A percentile compares a stretch with the other conserved stretches of the same genome.
These are phyloP conservation scores for Oryza nivara DNA, from an alignment of 176 grass and related monocot genomes.

Conservation along the genomic window DNA sequence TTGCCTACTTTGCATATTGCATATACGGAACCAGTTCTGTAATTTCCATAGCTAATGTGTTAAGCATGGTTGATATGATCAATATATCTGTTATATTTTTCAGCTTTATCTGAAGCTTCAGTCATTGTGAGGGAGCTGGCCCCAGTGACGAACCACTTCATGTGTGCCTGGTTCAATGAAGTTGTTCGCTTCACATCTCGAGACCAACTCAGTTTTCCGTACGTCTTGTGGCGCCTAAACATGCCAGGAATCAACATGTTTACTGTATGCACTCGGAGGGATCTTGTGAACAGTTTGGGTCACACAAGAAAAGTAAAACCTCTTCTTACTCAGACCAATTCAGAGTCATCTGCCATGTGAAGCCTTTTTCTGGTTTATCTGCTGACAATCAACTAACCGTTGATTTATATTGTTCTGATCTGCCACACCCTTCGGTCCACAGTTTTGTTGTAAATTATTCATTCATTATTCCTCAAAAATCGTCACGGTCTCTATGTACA, in stretches of 20 bases:
- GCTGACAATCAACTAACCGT: constrained; percentile 48
- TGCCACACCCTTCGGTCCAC: constrained; percentile 30
- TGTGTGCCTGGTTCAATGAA: constrained; percentile 98
- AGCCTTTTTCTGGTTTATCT: neutral
- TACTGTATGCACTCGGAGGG: constrained; percentile 84
- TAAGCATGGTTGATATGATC: constrained; percentile 13
- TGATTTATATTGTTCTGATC: constrained; percentile 25
- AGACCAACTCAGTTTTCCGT: constrained; percentile 97
- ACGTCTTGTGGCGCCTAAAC: constrained; percentile 76
- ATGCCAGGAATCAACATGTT: constrained; percentile 75
- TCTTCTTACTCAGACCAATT: constrained; percentile 46
- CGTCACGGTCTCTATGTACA: constrained; percentile 25
- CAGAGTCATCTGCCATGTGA: constrained; percentile 42
- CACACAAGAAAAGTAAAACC: constrained; percentile 90
- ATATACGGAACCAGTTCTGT: neutral
- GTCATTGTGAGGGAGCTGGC: constrained; percentile 88
- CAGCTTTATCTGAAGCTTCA: constrained; percentile 91
- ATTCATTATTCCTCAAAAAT: constrained; percentile 29
- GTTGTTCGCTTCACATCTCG: constrained; percentile 91
- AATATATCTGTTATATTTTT: constrained; percentile 37
- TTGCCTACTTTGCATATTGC: neutral
- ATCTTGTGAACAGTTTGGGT: constrained; percentile 91
- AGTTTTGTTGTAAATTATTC: constrained; percentile 70
- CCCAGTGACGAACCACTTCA: constrained; percentile 74
- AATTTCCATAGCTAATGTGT: neutral